Conservation (phyloP, 2,329 filamentous ascomycete species). For the Fusarium sp. region DNA sequence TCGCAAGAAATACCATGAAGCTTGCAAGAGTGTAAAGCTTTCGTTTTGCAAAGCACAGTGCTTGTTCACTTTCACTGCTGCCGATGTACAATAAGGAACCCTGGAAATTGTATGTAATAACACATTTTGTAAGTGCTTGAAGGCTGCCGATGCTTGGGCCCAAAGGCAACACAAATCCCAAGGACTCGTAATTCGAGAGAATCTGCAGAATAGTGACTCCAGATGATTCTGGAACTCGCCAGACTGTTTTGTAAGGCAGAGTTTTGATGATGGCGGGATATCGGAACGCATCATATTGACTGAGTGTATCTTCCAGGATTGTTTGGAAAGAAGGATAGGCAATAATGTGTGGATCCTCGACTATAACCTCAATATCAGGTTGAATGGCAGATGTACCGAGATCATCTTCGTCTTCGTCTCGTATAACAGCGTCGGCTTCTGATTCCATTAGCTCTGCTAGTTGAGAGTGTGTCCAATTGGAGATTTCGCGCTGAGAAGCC, state of each 20-base stretch:
- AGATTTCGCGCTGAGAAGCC: conserved; percentile 18
- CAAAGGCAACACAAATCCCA: conserved; percentile 11
- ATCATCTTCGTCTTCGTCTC: background rate
- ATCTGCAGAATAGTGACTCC: conserved; percentile 18
- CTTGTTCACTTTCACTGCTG: conserved; percentile 1
- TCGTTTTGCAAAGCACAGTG: conserved; percentile 17
- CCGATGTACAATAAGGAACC: conserved; percentile 43
- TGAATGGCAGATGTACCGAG: background rate
- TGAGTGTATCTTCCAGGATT: background rate
- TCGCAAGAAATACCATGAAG: conserved; percentile 17
- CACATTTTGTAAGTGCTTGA: conserved; percentile 18
- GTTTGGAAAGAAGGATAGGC: conserved; percentile 34
- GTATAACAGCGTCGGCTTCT: conserved; percentile 24
- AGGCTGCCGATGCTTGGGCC: conserved; percentile 19
- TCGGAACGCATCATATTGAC: conserved; percentile 26
- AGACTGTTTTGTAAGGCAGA: conserved; percentile 32
- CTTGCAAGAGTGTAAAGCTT: conserved; percentile 35
- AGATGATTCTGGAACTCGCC: conserved; percentile 37
- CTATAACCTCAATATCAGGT: conserved; percentile 33
- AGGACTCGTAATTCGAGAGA: conserved; percentile 21
- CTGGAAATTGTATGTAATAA: conserved; percentile 41
- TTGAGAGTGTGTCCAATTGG: conserved; percentile 24
- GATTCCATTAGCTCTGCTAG: conserved; percentile 32
- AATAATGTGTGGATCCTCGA: conserved; percentile 28
- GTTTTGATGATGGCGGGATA: conserved; percentile 35